Evolutionary conservation across 257 asterid species (phyloP), one percentile per base, ranked within the genome.

Genomic region (Verbena officinalis): DNA sequence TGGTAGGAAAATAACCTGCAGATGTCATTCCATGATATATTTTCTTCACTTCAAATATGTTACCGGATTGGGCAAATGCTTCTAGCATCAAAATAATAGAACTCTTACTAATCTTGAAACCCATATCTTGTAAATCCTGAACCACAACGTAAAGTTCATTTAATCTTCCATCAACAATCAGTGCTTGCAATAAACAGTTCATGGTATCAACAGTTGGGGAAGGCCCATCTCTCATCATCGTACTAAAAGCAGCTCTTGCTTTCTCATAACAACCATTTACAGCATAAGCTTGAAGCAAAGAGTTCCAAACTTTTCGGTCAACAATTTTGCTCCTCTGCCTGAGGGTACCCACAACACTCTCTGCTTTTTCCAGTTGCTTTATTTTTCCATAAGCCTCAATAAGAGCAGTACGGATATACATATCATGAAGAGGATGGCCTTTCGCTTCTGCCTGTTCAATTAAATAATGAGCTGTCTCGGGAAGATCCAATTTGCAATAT

Each of bases 51-150:
- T 93, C 97, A 77, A 87, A 83, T 43, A 86, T 73, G 65, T 88
- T 79, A 34, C 95, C 92, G 10, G 92, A 83, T 78, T 78, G 78
- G 45, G 96, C 90, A 63, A 93, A 93, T n/a, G 96, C 99, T 44
- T 93, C 99, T 27, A 90, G 87, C 99, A 93, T 87, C 86, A 90
- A 79, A 65, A 86, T 63, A 67, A 90, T 84, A 19, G 99, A 78
- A 65, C 89, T 83, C 72, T 90, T 90, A 68, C 99, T 88, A 73
- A 93, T 86, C 73, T 86, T 87, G 78, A 90, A 90, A 44, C 97
- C 96, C 96, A 90, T 87, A 70, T 93, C 99, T 80, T 93, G 97
- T 60, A 93, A 79, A 74, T 93, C 99, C 80, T 90, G 90, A 76
- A 93, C 81, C 79, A 81, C 91, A 70, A 90, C 95, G 66, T 90